Conservation (phyloP, 1,284 basidiomycete species). For the Ustilago bromivora region DNA sequence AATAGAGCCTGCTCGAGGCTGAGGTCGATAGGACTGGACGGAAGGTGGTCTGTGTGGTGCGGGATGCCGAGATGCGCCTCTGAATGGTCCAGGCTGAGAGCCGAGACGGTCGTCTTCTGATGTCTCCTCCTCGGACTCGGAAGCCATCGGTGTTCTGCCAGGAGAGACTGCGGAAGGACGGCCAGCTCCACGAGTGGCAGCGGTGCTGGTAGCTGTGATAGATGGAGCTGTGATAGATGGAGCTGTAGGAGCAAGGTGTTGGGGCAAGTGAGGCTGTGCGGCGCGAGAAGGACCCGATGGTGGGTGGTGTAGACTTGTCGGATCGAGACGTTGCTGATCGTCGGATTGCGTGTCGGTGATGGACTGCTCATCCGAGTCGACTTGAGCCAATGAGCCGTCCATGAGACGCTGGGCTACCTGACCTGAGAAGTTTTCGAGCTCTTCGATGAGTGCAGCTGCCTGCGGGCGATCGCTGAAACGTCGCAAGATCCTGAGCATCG, state of each 20-base stretch:
- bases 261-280: conserved; percentile 12
- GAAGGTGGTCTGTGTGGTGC: conserved; percentile 27
- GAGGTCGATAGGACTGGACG: conserved; percentile 32
- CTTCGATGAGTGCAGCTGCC: conserved; percentile 80
- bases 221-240: conserved; percentile 41
- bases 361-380: conserved; percentile 42
- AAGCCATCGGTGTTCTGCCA: conserved; percentile 35
- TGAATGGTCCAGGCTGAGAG: conserved; percentile 30
- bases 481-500: conserved; percentile 82
- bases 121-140: conserved; percentile 38
- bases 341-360: conserved; percentile 34
- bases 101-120: conserved; percentile 40
- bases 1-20: conserved; percentile 36
- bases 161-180: conserved; percentile 25
- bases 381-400: conserved; percentile 53
- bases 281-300: conserved; percentile 20
- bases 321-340: conserved; percentile 45
- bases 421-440: conserved; percentile 83
- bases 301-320: conserved; percentile 30
- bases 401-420: conserved; percentile 78
- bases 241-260: conserved; percentile 37
- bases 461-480: conserved; percentile 85
- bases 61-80: conserved; percentile 21
- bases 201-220: conserved; percentile 45
- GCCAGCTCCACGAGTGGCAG: conserved; percentile 46